Percentiles rank a stretch among this genome's conserved stretches.
Evolutionary conservation across 306 rosid species (phyloP).

Genomic region (Glycine tomentella): DNA sequence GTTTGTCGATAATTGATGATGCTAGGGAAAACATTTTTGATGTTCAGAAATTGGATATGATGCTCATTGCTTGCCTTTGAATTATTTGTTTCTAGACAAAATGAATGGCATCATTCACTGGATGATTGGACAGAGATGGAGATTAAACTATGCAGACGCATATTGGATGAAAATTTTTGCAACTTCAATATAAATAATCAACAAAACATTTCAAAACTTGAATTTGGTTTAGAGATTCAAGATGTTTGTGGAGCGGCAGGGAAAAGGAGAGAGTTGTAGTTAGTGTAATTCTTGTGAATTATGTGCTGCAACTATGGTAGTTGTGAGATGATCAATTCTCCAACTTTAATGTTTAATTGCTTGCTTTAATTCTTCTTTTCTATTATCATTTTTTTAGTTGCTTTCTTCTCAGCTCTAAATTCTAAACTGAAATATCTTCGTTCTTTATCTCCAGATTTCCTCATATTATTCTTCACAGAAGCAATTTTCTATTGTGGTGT

Average conservation of each 20-base stretch:
- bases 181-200: conserved; percentile 30
- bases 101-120: conserved; percentile 12
- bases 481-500: conserved; percentile 94
- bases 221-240: conserved; percentile 26
- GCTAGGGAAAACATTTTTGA: conserved; percentile 32
- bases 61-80: conserved; percentile 35
- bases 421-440: conserved; percentile 30
- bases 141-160: conserved; percentile 18
- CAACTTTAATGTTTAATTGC: conserved; percentile 27
- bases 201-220: conserved; percentile 6
- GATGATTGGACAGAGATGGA: conserved; percentile 40
- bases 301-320: conserved; percentile 15
- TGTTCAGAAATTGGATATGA: conserved; percentile 35
- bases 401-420: neutral
- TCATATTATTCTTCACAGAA: conserved; percentile 97
- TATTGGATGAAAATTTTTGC: conserved; percentile 30
- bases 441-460: conserved; percentile 80
- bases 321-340: conserved; percentile 17
- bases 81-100: conserved; percentile 23
- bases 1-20: conserved; percentile 19
- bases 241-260: conserved; percentile 17
- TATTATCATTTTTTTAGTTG: neutral
- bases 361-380: conserved; percentile 17
- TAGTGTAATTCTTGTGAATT: conserved; percentile 32
- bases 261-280: conserved; percentile 3